These are phyloP conservation scores for Gentiana macrophylla DNA, from an alignment of 257 asterid species.

Conservation along the genomic window DNA sequence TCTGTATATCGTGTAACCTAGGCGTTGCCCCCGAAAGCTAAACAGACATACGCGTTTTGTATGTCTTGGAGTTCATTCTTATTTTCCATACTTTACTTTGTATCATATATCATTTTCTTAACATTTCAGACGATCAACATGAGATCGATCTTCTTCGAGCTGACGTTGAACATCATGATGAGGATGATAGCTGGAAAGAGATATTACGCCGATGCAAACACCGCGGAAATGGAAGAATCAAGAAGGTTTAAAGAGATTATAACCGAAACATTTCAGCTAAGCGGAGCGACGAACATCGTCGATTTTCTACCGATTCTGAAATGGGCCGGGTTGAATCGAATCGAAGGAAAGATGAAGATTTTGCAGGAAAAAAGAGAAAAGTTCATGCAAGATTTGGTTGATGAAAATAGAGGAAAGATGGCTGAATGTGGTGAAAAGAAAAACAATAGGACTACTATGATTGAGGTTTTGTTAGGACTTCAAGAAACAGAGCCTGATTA, in stretches of 20 bases:
- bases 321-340: slow-evolving; percentile 23
- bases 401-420: neutral
- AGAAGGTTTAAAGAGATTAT: neutral
- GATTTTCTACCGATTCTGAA: slow-evolving; percentile 26
- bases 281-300: neutral
- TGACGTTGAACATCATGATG: neutral
- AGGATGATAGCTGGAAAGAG: neutral
- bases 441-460: neutral
- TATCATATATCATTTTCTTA: neutral
- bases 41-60: no score
- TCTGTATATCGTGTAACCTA: no score
- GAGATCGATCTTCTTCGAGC: neutral
- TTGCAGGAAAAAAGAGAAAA: slow-evolving; percentile 13
- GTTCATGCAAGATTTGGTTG: neutral
- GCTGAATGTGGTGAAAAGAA: neutral
- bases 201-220: neutral
- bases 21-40: no score
- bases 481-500: slow-evolving; percentile 1
- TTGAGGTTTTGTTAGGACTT: neutral
- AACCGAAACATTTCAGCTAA: neutral
- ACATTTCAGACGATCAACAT: neutral
- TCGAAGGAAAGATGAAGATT: slow-evolving; percentile 11
- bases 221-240: neutral
- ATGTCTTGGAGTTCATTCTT: no score
- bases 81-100: no score